These are phyloP conservation scores for Xylariaceae sp. DNA, from an alignment of 2,329 filamentous ascomycete genomes.

Conservation along the genomic window DNA sequence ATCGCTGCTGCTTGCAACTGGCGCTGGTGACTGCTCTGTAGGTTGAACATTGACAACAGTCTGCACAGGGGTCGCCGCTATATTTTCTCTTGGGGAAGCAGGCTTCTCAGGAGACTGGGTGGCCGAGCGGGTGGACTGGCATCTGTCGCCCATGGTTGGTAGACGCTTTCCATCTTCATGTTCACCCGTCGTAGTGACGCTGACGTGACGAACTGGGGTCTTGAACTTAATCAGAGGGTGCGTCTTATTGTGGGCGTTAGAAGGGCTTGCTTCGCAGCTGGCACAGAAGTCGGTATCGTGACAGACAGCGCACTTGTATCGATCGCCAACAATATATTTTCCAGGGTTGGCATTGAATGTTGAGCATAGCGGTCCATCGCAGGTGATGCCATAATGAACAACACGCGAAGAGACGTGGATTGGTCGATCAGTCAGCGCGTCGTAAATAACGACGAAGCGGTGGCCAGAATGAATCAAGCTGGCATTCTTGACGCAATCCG, in stretches of 20 bases:
- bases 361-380: slow-evolving; percentile 86
- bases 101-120: slow-evolving; percentile 47
- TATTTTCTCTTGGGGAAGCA: slow-evolving; percentile 46
- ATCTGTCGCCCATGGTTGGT: slow-evolving; percentile 67
- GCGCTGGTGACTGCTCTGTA: slow-evolving; percentile 38
- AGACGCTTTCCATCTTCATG: slow-evolving; percentile 62
- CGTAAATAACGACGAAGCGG: slow-evolving; percentile 84
- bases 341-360: slow-evolving; percentile 47
- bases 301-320: slow-evolving; percentile 97
- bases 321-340: slow-evolving; percentile 74
- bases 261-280: slow-evolving; percentile 83
- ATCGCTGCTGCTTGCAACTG: background rate
- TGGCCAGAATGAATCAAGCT: slow-evolving; percentile 71
- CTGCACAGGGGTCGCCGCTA: slow-evolving; percentile 53
- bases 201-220: slow-evolving; percentile 83
- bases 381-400: slow-evolving; percentile 82
- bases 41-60: slow-evolving; percentile 72
- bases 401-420: slow-evolving; percentile 41
- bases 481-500: slow-evolving; percentile 65
- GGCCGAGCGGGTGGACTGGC: slow-evolving; percentile 30
- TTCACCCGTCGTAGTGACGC: slow-evolving; percentile 78
- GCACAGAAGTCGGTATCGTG: slow-evolving; percentile 93
- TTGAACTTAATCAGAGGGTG: slow-evolving; percentile 97
- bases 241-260: slow-evolving; percentile 85
- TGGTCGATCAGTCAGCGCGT: slow-evolving; percentile 51